Conservation (phyloP, 2,329 filamentous ascomycete genomes). For the Fusarium sp. region DNA sequence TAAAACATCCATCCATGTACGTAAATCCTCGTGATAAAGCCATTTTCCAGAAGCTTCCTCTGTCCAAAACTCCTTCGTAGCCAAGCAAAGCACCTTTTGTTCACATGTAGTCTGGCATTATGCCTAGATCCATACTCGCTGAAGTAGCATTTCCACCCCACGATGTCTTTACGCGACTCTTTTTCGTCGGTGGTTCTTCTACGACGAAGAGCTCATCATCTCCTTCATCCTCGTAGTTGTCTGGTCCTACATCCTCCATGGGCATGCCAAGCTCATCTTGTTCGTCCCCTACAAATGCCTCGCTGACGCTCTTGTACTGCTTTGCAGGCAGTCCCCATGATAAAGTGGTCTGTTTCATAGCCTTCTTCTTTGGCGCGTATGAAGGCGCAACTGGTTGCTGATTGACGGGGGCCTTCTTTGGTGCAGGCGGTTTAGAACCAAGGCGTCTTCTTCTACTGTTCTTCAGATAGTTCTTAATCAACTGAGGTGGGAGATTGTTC, state of each 20-base stretch:
- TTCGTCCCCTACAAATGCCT: conserved; percentile 49
- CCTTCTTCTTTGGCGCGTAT: conserved; percentile 35
- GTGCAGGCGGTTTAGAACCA: neutral
- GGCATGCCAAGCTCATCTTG: conserved; percentile 14
- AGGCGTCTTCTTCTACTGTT: conserved; percentile 39
- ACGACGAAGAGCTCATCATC: conserved; percentile 52
- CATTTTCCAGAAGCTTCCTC: neutral
- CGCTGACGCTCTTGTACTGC: conserved; percentile 52
- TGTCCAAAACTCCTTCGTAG: conserved; percentile 8
- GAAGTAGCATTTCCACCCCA: conserved; percentile 7
- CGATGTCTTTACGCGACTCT: conserved; percentile 13
- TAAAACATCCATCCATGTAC: neutral
- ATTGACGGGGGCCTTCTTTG: conserved; percentile 30
- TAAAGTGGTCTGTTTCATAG: conserved; percentile 44
- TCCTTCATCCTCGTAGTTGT: conserved; percentile 10
- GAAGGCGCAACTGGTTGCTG: conserved; percentile 25
- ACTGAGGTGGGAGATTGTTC: conserved; percentile 61
- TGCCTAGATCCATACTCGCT: conserved; percentile 15
- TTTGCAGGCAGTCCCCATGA: conserved; percentile 41
- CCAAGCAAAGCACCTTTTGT: neutral
- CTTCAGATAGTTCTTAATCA: conserved; percentile 61
- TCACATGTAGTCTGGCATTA: conserved; percentile 21
- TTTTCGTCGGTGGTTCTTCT: conserved; percentile 45
- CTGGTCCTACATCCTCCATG: neutral
- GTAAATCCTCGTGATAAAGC: neutral